phyloP scores from a whole-genome alignment of 352 stramenopile genomes.

The Globisporangium rhizosaccharum region DNA sequence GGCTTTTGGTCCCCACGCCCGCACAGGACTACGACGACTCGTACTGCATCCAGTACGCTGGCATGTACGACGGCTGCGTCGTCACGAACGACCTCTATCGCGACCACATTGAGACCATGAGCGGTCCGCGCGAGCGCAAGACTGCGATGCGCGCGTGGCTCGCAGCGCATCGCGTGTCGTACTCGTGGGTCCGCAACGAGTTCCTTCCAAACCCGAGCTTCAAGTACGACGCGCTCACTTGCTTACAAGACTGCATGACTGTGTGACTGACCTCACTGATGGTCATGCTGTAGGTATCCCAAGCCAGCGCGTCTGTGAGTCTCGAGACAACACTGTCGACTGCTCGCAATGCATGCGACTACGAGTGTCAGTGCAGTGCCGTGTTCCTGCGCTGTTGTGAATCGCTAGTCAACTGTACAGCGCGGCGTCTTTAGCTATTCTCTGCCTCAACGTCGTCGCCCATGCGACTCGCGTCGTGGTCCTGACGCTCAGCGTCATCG shows the following conservation, averaged over 20 bases:
- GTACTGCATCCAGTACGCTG: constrained; percentile 89
- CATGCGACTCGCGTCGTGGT: background rate
- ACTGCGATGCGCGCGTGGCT: constrained; percentile 63
- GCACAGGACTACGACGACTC: constrained; percentile 88
- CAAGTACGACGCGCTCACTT: constrained; percentile 19
- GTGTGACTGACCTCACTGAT: background rate
- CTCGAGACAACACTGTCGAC: background rate
- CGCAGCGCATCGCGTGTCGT: constrained; percentile 73
- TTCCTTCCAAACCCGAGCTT: constrained; percentile 88
- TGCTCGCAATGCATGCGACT: background rate
- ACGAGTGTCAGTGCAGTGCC: background rate
- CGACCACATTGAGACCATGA: constrained; percentile 75
- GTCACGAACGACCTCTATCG: constrained; percentile 88
- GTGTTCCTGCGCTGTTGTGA: background rate
- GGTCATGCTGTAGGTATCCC: constrained; percentile 1
- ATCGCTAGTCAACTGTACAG: background rate
- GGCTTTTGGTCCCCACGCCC: constrained; percentile 72
- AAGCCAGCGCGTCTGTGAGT: constrained; percentile 3
- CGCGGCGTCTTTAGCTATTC: background rate
- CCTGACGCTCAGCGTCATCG: background rate
- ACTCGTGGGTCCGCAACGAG: constrained; percentile 84
- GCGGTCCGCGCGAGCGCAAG: constrained; percentile 47
- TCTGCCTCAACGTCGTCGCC: background rate
- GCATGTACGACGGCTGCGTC: constrained; percentile 63
- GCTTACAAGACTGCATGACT: background rate